Evolutionary conservation across 495 filamentous ascomycete genomes (phyloP).

Genomic region (Lophiotrema nucula): DNA sequence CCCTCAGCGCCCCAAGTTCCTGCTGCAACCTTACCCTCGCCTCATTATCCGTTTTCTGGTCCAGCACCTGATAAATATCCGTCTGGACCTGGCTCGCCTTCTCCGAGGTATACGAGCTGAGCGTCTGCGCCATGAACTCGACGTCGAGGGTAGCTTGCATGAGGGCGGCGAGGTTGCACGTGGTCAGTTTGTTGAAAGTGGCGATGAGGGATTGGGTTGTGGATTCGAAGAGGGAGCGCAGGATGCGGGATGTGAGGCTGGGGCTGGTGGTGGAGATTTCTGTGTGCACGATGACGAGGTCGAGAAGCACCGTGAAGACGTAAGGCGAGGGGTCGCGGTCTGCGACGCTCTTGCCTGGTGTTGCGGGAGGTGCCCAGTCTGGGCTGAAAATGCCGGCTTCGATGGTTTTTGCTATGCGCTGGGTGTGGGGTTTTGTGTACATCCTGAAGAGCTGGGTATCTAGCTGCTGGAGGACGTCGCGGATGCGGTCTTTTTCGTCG

Average conservation of each 20-base stretch:
- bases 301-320: constrained; percentile 79
- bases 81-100: constrained; percentile 74
- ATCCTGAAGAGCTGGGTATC: constrained; percentile 85
- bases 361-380: constrained; percentile 63
- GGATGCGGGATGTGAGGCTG: constrained; percentile 64
- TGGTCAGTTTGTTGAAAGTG: constrained; percentile 59
- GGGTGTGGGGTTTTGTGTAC: constrained; percentile 74
- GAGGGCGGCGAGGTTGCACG: constrained; percentile 72
- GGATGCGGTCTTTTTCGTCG: constrained; percentile 84
- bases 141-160: constrained; percentile 98
- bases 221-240: constrained; percentile 78
- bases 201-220: constrained; percentile 52
- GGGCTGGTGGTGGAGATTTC: constrained; percentile 76
- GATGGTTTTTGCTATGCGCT: constrained; percentile 62
- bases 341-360: constrained; percentile 38
- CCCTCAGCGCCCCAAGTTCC: constrained; percentile 86
- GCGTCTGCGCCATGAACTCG: constrained; percentile 92
- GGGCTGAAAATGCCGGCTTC: constrained; percentile 65
- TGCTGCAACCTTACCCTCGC: constrained; percentile 74
- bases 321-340: constrained; percentile 80
- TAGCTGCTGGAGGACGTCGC: constrained; percentile 84
- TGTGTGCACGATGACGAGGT: constrained; percentile 83
- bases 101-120: constrained; percentile 84
- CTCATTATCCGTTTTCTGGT: constrained; percentile 80
- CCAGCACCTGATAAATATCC: constrained; percentile 84